Evolutionary conservation across 768 basidiomycete species (phyloP).

Genomic region (Tylopilus sp.): DNA sequence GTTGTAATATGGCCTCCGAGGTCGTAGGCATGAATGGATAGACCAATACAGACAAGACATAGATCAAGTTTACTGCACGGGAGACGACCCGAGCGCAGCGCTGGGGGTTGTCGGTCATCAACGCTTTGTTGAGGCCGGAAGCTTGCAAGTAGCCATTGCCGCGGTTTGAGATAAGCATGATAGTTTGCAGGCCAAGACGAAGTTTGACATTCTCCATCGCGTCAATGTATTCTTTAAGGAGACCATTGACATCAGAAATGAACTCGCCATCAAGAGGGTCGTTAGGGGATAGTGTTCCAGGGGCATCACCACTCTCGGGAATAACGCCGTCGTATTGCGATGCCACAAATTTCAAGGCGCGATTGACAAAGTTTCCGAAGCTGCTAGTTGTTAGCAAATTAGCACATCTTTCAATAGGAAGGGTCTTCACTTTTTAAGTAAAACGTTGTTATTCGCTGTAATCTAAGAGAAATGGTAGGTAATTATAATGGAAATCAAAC

Average conservation of each 20-base stretch:
- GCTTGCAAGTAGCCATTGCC: conserved; percentile 96
- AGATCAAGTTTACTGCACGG: conserved; percentile 90
- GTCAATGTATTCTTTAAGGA: conserved; percentile 75
- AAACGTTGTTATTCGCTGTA: conserved; percentile 85
- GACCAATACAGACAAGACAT: conserved; percentile 76
- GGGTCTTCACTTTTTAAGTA: conserved; percentile 80
- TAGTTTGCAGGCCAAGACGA: conserved; percentile 78
- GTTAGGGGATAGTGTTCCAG: conserved; percentile 67
- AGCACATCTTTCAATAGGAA: background rate
- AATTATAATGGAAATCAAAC: background rate
- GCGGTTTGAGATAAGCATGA: conserved; percentile 85
- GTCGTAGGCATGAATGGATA: conserved; percentile 98
- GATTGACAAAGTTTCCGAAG: conserved; percentile 98
- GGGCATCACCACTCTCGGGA: conserved; percentile 71
- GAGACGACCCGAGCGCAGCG: conserved; percentile 90
- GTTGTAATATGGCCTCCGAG: conserved; percentile 71
- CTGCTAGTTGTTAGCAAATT: conserved; percentile 33
- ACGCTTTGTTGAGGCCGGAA: conserved; percentile 84
- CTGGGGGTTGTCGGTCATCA: conserved; percentile 75
- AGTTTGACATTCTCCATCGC: conserved; percentile 92
- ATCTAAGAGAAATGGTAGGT: conserved; percentile 46
- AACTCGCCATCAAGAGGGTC: conserved; percentile 71
- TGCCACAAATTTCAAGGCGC: conserved; percentile 86
- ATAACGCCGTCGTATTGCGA: conserved; percentile 79
- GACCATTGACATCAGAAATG: conserved; percentile 71